phyloP scores from a whole-genome alignment of 805 yeast genomes.

The Hanseniaspora hatyaiensis region DNA sequence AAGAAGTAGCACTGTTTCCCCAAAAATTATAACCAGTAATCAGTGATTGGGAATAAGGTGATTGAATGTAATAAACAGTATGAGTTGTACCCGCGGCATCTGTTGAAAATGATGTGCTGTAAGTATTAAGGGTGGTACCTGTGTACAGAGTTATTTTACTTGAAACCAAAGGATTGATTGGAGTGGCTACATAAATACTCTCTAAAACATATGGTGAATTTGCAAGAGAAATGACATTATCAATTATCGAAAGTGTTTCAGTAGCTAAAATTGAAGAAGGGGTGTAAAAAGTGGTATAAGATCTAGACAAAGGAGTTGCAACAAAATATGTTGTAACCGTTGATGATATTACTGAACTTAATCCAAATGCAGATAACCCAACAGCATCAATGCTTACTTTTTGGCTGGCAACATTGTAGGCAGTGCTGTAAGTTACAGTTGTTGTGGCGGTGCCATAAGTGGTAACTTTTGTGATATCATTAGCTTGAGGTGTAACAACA shows the following conservation, averaged over 20 bases:
- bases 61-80: neutral
- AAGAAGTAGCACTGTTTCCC: neutral
- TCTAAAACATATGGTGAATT: neutral
- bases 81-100: neutral
- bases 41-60: neutral
- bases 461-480: neutral
- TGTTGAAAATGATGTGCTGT: neutral
- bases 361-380: neutral
- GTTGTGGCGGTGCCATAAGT: neutral
- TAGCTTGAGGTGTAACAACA: slow-evolving; percentile 18
- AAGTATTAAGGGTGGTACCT: neutral
- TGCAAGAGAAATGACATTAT: neutral
- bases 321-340: neutral
- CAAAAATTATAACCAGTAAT: neutral
- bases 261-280: neutral
- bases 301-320: slow-evolving; percentile 3
- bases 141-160: neutral
- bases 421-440: neutral
- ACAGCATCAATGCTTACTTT: neutral
- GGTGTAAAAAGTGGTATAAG: neutral
- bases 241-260: neutral
- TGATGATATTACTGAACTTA: neutral
- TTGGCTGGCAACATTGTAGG: neutral
- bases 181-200: neutral
- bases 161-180: neutral